Conservation (phyloP, 2,329 filamentous ascomycete genomes). For the Fusarium stilboides region DNA sequence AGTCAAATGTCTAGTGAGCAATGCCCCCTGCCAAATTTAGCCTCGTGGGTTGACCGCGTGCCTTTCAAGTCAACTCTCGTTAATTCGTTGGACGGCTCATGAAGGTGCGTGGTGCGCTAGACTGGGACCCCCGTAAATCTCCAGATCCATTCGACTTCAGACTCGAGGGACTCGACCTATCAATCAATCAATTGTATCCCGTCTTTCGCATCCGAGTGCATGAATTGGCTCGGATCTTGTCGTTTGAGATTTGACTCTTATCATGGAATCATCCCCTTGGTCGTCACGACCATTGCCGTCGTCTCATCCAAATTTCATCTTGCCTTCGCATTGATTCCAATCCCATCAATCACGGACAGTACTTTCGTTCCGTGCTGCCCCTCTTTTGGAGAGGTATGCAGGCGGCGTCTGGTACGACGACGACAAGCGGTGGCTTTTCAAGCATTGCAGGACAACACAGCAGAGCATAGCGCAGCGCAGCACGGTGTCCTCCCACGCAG, state of each 20-base stretch:
- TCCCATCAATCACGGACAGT: slow-evolving; percentile 36
- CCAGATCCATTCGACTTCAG: slow-evolving; percentile 38
- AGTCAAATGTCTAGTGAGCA: slow-evolving; percentile 43
- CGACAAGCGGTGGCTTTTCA: slow-evolving; percentile 29
- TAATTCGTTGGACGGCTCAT: slow-evolving; percentile 47
- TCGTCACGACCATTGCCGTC: slow-evolving; percentile 18
- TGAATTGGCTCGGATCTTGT: slow-evolving; percentile 36
- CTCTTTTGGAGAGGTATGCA: slow-evolving; percentile 43
- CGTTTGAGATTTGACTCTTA: slow-evolving; percentile 27
- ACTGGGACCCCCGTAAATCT: slow-evolving; percentile 45
- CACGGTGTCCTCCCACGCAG: slow-evolving; percentile 29
- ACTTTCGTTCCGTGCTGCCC: slow-evolving; percentile 31
- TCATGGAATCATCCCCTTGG: slow-evolving; percentile 32
- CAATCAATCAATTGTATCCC: slow-evolving; percentile 41
- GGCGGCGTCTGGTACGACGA: slow-evolving; percentile 45
- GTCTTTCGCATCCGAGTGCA: slow-evolving; percentile 22
- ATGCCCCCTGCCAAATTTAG: slow-evolving; percentile 49
- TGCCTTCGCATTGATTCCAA: slow-evolving; percentile 34
- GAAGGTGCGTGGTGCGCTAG: slow-evolving; percentile 43
- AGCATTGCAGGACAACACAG: slow-evolving; percentile 43
- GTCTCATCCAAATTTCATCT: slow-evolving; percentile 43
- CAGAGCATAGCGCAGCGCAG: slow-evolving; percentile 37
- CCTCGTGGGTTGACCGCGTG: slow-evolving; percentile 51
- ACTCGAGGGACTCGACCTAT: slow-evolving; percentile 40
- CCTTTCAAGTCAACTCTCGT: slow-evolving; percentile 42